phyloP scores from a whole-genome alignment of 129 eudicot species.

The Chrysanthemum seticuspe region DNA sequence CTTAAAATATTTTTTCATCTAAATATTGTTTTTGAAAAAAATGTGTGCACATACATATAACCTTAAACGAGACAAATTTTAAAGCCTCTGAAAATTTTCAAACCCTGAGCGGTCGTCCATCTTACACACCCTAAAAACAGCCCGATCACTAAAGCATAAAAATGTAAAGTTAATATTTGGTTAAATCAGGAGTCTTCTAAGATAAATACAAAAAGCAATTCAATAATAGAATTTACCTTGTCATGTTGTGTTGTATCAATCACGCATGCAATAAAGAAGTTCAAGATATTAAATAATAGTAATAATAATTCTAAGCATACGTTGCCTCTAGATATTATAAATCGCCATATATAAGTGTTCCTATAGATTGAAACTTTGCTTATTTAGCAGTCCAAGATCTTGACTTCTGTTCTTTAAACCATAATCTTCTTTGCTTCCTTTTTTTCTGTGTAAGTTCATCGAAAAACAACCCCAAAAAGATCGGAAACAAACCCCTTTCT shows the following conservation, averaged over 20 bases:
- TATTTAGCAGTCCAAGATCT: slow-evolving; percentile 48
- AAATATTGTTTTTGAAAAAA: too few species aligned
- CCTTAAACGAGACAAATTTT: too few species aligned
- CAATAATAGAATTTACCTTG: slow-evolving; percentile 26
- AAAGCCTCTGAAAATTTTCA: too few species aligned
- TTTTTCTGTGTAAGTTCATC: slow-evolving; percentile 25
- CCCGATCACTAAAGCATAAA: too few species aligned
- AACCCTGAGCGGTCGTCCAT: too few species aligned
- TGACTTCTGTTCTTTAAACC: slow-evolving; percentile 46
- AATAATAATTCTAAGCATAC: slow-evolving; percentile 20
- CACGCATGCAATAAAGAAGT: slow-evolving; percentile 17
- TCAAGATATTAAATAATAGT: slow-evolving; percentile 13
- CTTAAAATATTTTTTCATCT: too few species aligned
- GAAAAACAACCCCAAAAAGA: slow-evolving; percentile 52
- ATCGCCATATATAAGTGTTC: slow-evolving; percentile 33
- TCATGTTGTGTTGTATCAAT: slow-evolving; percentile 31
- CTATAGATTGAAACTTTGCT: slow-evolving; percentile 32
- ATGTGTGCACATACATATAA: too few species aligned
- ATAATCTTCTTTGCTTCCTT: slow-evolving; percentile 25
- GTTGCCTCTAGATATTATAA: slow-evolving; percentile 64
- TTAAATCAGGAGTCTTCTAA: slow-evolving; percentile 26
- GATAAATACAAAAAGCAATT: slow-evolving; percentile 16
- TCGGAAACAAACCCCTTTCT: slow-evolving; percentile 61
- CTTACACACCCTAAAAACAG: too few species aligned
- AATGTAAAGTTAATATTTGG: too few species aligned